These are phyloP conservation scores for Pseudophaeomoniella oleicola DNA, from an alignment of 2,329 filamentous ascomycete species.

Conservation along the genomic window DNA sequence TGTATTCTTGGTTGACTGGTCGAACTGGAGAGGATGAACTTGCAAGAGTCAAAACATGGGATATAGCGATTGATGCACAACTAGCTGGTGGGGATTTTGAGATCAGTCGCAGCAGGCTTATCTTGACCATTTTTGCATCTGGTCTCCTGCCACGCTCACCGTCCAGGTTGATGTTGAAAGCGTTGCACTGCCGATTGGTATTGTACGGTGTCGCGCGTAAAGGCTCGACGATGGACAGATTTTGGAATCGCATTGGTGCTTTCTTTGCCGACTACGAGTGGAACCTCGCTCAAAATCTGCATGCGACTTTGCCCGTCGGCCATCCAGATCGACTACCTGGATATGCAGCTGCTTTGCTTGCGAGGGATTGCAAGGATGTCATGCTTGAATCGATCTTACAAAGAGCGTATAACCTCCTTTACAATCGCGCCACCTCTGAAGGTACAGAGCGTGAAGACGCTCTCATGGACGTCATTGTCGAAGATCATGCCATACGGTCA, in stretches of 20 bases:
- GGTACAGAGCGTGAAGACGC: conserved; percentile 49
- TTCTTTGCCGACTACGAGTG: conserved; percentile 64
- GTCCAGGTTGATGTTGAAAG: conserved; percentile 74
- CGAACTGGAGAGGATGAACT: conserved; percentile 72
- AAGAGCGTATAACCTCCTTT: conserved; percentile 77
- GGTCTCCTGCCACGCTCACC: conserved; percentile 76
- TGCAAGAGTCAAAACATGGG: conserved; percentile 80
- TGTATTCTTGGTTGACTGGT: conserved; percentile 67
- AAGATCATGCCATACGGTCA: conserved; percentile 71
- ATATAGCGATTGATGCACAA: conserved; percentile 84
- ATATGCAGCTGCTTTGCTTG: conserved; percentile 60
- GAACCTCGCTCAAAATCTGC: conserved; percentile 61
- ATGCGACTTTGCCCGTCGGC: conserved; percentile 33
- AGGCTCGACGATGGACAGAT: conserved; percentile 47
- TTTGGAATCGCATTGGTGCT: conserved; percentile 55
- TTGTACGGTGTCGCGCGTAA: conserved; percentile 63
- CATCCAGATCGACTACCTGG: conserved; percentile 56
- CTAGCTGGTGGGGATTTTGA: conserved; percentile 80
- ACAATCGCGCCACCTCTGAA: conserved; percentile 63
- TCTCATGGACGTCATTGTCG: conserved; percentile 68
- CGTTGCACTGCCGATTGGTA: conserved; percentile 78
- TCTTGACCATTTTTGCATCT: conserved; percentile 76
- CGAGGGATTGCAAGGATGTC: conserved; percentile 69
- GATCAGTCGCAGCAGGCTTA: conserved; percentile 73
- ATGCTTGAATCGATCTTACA: conserved; percentile 65